A percentile compares a stretch with the other conserved stretches of the same genome.
phyloP scores from a whole-genome alignment of 148 eudicot genomes.

The Persicaria maculosa region DNA sequence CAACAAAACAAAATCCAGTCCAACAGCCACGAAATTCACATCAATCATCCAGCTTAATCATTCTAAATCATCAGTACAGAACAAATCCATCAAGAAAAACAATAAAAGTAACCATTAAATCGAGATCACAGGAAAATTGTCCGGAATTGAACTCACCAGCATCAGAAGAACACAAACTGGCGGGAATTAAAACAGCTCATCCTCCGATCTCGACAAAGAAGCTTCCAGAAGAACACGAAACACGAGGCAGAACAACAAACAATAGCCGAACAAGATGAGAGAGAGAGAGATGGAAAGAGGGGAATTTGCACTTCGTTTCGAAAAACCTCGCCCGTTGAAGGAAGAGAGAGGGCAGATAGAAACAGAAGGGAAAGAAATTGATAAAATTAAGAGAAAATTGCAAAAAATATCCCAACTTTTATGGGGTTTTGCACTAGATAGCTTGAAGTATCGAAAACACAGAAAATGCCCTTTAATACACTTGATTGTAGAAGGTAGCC shows the following conservation, averaged over 20 bases:
- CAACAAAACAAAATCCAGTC: conserved; percentile 4
- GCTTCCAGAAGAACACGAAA: conserved; percentile 9
- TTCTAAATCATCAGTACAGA: not conserved
- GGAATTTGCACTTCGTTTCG: conserved; percentile 16
- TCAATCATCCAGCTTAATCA: not conserved
- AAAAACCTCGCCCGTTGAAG: conserved; percentile 57
- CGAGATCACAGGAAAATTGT: not conserved
- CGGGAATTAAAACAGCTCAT: conserved; percentile 19
- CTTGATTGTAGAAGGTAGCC: too few species aligned
- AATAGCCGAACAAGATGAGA: conserved; percentile 10
- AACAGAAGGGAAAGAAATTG: not conserved
- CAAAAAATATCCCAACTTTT: not conserved
- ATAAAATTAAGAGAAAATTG: not conserved
- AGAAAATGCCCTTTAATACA: too few species aligned
- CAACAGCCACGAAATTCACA: not conserved
- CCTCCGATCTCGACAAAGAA: conserved; percentile 15
- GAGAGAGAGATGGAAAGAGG: conserved; percentile 13
- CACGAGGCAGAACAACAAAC: not conserved
- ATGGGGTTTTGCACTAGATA: too few species aligned
- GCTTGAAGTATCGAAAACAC: too few species aligned
- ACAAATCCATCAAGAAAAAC: not conserved
- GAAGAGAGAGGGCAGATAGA: conserved; percentile 18
- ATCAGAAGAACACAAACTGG: conserved; percentile 16
- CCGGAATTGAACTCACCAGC: conserved; percentile 10
- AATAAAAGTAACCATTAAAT: not conserved